A percentile compares a stretch with the other conserved stretches of the same genome.
Evolutionary conservation across 1,284 basidiomycete genomes (phyloP).

Genomic region (Cutaneotrichosporon mucoides): DNA sequence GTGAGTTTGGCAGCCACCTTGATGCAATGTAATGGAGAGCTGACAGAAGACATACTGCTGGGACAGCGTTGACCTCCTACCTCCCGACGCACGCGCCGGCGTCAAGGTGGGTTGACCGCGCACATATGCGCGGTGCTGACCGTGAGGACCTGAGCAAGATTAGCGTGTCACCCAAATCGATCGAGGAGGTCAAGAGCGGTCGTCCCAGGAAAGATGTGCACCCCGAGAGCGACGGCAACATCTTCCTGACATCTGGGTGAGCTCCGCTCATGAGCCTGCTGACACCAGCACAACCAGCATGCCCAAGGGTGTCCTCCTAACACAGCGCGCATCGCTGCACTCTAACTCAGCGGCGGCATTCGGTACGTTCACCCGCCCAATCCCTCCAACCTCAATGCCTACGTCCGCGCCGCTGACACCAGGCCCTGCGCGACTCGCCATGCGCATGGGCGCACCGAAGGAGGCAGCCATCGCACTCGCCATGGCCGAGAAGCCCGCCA

Average conservation of each 20-base stretch:
- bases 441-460: slow-evolving; percentile 8
- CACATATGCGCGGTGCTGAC: neutral
- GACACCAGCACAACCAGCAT: slow-evolving; percentile 16
- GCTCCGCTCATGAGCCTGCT: neutral
- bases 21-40: neutral
- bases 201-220: slow-evolving; percentile 16
- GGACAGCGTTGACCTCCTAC: slow-evolving; percentile 4
- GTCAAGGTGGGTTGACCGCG: neutral
- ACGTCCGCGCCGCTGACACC: neutral
- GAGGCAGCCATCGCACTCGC: neutral
- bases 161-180: neutral
- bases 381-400: too few relatives aligned
- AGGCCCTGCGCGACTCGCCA: neutral
- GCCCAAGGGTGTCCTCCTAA: slow-evolving; percentile 42
- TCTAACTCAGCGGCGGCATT: slow-evolving; percentile 1
- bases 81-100: neutral
- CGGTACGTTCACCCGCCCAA: neutral
- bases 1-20: neutral
- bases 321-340: slow-evolving; percentile 22
- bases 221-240: slow-evolving; percentile 41
- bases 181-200: slow-evolving; percentile 3
- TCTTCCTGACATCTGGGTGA: slow-evolving; percentile 39
- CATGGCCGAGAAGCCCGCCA: neutral
- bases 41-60: slow-evolving; percentile 5
- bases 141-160: neutral